These are phyloP conservation scores for Corylus avellana DNA, from an alignment of 306 rosid species.

Conservation along the genomic window DNA sequence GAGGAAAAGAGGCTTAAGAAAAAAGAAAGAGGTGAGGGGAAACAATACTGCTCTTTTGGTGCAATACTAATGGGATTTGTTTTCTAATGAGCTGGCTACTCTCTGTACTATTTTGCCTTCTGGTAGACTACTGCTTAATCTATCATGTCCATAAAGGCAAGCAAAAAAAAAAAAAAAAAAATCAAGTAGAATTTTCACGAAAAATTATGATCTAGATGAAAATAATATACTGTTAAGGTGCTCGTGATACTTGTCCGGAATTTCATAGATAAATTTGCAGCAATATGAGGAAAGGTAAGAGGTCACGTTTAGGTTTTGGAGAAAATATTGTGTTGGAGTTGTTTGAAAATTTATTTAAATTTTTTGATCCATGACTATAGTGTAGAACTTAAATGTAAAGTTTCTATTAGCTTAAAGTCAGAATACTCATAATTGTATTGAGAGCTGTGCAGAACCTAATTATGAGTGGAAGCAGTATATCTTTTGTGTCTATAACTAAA, in stretches of 20 bases:
- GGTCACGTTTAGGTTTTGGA: not conserved
- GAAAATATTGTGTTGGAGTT: not conserved
- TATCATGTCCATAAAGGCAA: not conserved
- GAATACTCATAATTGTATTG: not conserved
- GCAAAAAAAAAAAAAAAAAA: not conserved
- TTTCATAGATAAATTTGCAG: not conserved
- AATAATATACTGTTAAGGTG: not conserved
- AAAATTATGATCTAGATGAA: not conserved
- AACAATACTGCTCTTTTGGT: not conserved
- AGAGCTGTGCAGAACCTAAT: not conserved
- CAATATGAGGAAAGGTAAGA: not conserved
- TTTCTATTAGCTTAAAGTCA: slow-evolving; percentile 19
- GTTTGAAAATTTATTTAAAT: not conserved
- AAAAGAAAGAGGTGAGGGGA: not conserved
- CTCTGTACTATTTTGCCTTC: not conserved
- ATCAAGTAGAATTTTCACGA: not conserved
- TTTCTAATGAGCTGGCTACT: not conserved
- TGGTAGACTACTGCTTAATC: not conserved
- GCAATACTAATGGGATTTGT: not conserved
- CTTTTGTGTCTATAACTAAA: not conserved
- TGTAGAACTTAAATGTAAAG: not conserved
- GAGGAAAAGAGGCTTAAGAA: not conserved
- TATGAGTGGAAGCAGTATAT: slow-evolving; percentile 17
- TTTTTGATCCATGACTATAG: not conserved
- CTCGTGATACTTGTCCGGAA: not conserved